These are phyloP conservation scores for Chrysoporthe cubensis DNA, from an alignment of 2,329 filamentous ascomycete genomes.

Conservation along the genomic window DNA sequence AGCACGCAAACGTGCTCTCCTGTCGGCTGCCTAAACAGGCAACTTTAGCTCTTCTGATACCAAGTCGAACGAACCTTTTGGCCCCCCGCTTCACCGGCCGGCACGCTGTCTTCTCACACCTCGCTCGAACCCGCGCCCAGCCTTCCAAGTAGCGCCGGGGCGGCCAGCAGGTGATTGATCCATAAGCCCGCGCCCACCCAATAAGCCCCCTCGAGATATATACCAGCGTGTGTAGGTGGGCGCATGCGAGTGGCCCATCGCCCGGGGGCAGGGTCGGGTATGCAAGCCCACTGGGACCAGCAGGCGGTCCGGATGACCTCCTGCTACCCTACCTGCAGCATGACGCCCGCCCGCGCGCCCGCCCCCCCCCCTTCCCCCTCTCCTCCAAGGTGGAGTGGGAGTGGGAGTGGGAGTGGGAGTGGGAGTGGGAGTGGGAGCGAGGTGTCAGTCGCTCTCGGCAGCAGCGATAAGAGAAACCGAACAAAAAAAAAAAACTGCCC, in stretches of 20 bases:
- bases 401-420: neutral
- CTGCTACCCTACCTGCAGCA: slow-evolving; percentile 20
- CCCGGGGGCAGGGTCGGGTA: neutral
- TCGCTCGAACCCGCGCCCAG: too few species aligned
- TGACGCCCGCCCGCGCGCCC: neutral
- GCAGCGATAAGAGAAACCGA: neutral
- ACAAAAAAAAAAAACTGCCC: neutral
- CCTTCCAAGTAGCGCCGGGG: too few species aligned
- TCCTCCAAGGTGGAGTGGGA: neutral
- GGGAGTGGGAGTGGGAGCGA: slow-evolving; percentile 1
- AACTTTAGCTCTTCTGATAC: slow-evolving; percentile 1
- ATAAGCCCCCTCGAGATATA: neutral
- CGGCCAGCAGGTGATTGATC: too few species aligned
- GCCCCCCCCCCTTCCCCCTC: neutral
- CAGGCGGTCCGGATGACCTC: slow-evolving; percentile 16
- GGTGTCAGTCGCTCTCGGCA: neutral
- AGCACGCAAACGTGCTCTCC: neutral
- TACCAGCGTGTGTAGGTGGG: too few species aligned
- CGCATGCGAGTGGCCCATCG: neutral
- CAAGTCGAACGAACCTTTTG: too few species aligned
- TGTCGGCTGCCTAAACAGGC: slow-evolving; percentile 4
- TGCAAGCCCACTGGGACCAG: slow-evolving; percentile 3
- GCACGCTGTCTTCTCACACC: too few species aligned
- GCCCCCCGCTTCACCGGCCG: too few species aligned
- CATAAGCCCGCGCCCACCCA: too few species aligned